phyloP scores from a whole-genome alignment of 2,329 filamentous ascomycete species.

The Hypoxylon sp. region DNA sequence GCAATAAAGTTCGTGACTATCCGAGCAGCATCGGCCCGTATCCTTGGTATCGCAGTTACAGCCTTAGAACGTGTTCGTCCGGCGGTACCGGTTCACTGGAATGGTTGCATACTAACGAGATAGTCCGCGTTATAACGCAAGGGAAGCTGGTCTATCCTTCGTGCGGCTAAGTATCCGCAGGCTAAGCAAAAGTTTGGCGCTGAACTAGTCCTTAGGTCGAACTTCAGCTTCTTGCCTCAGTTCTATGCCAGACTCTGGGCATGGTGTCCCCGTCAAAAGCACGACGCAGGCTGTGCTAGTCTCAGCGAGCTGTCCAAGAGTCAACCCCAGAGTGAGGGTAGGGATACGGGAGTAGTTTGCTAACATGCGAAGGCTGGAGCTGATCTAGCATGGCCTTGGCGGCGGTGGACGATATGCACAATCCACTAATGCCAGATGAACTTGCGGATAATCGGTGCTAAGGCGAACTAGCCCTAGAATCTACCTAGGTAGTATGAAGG shows the following conservation, averaged over 20 bases:
- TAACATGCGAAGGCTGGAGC: neutral
- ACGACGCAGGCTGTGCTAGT: neutral
- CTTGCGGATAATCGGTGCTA: neutral
- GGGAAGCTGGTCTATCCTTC: neutral
- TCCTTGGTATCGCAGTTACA: neutral
- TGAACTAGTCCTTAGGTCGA: slow-evolving; percentile 1
- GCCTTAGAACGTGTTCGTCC: neutral
- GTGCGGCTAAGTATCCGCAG: neutral
- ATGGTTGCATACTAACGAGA: slow-evolving; percentile 1
- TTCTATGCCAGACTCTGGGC: neutral
- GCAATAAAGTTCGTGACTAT: neutral
- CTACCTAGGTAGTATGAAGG: neutral
- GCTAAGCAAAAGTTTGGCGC: neutral
- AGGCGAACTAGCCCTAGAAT: neutral
- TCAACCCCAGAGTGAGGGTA: neutral
- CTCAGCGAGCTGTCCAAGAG: neutral
- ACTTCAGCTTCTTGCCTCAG: neutral
- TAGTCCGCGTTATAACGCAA: neutral
- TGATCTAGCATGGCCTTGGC: neutral
- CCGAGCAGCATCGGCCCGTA: slow-evolving; percentile 2
- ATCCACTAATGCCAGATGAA: slow-evolving; percentile 10
- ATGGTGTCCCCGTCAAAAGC: neutral
- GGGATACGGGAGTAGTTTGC: neutral
- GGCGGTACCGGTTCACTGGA: slow-evolving; percentile 5
- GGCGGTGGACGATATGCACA: neutral